Percentiles rank a stretch among this genome's conserved stretches.
These are phyloP conservation scores for Toxoplasma gondii DNA, from an alignment of 169 alveolate species.

Conservation along the genomic window DNA sequence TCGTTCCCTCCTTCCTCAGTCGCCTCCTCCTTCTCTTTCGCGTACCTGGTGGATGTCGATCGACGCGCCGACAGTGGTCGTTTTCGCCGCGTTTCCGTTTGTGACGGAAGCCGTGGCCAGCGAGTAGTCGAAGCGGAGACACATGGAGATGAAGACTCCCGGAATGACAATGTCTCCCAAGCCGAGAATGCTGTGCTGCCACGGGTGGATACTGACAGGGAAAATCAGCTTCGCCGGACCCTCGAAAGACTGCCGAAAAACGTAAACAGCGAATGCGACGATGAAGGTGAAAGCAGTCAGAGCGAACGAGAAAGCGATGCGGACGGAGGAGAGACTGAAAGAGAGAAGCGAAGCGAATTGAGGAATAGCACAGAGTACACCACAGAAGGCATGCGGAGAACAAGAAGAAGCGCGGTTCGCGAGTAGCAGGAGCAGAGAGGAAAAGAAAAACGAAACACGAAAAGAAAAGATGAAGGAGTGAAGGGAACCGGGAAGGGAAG, in stretches of 20 bases:
- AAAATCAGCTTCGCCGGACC: constrained; percentile 94
- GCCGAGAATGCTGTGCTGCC: constrained; percentile 89
- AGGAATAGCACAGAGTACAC: not conserved
- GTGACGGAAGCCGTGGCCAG: constrained; percentile 1
- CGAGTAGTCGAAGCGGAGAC: constrained; percentile 84
- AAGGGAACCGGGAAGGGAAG: not conserved
- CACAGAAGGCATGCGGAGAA: no score
- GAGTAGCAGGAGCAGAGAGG: not conserved
- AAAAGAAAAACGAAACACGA: not conserved
- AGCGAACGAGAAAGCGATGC: not conserved
- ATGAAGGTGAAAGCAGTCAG: not conserved
- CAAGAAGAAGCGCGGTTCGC: no score
- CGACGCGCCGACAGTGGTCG: not conserved
- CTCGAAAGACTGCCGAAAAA: constrained; percentile 75
- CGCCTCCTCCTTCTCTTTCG: not conserved
- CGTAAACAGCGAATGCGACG: not conserved
- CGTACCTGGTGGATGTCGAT: constrained; percentile 63
- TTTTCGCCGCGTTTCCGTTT: not conserved
- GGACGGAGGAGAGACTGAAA: not conserved
- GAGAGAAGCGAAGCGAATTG: not conserved
- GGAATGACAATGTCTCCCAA: constrained; percentile 95
- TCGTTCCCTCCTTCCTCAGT: not conserved
- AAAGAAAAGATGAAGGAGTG: not conserved
- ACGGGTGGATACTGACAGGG: constrained; percentile 81
- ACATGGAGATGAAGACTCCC: constrained; percentile 91